phyloP scores from a whole-genome alignment of 2,329 filamentous ascomycete genomes.

The Trichoderma aggressivum region DNA sequence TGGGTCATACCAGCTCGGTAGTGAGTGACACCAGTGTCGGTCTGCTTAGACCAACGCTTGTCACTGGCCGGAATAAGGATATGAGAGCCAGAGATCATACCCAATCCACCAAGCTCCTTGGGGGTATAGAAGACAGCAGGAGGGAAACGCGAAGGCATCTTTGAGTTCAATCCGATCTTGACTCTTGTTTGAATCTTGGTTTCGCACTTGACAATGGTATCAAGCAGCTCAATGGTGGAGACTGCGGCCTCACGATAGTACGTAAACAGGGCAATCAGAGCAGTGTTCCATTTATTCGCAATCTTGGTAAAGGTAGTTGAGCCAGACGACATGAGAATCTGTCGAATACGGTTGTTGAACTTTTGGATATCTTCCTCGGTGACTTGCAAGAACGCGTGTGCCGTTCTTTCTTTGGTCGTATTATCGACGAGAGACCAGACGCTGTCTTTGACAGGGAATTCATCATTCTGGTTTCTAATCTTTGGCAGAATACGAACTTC shows the following conservation, averaged over 20 bases:
- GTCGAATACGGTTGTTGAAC: conserved; percentile 97
- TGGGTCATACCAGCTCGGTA: conserved; percentile 98
- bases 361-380: conserved; percentile 98
- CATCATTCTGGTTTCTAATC: conserved; percentile 89
- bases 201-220: conserved; percentile 98
- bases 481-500: conserved; percentile 96
- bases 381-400: conserved; percentile 94
- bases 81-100: conserved; percentile 98
- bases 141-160: conserved; percentile 98
- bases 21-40: conserved; percentile 93
- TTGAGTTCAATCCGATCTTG: conserved; percentile 97
- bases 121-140: conserved; percentile 98
- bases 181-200: conserved; percentile 99
- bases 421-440: conserved; percentile 98
- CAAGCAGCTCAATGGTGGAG: conserved; percentile 87
- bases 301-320: conserved; percentile 99
- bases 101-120: conserved; percentile 92
- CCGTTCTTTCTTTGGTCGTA: conserved; percentile 92
- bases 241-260: conserved; percentile 98
- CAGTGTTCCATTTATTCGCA: conserved; percentile 99
- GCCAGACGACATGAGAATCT: conserved; percentile 99
- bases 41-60: conserved; percentile 98
- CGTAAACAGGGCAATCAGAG: conserved; percentile 92
- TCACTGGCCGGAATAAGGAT: conserved; percentile 96
- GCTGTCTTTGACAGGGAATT: conserved; percentile 96